Evolutionary conservation across 495 filamentous ascomycete genomes (phyloP), one percentile per base, ranked within the genome.

Genomic region (Aspergillus heteromorphus): DNA sequence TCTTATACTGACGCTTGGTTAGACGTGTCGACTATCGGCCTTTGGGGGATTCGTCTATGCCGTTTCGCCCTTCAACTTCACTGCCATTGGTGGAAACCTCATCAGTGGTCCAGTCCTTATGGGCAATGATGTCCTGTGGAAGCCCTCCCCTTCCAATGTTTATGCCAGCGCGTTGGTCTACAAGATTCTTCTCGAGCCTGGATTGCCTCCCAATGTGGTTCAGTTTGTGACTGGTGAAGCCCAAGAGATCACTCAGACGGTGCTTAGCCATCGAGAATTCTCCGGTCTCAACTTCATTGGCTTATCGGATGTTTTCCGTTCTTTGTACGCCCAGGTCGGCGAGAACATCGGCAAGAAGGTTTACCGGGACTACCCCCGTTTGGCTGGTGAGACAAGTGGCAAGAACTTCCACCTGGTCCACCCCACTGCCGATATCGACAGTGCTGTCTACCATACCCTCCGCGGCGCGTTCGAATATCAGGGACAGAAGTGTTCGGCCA

Each of bases 331-430:
- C 23, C 73, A 81, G 57, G 89, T 92, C 59, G 85, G 87, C 1
- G 70, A 77, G 36, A 86, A 85, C 18, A 78, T 90, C 20, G 83
- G 80, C 4, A 82, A 86, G 57, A 84, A 81, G 43, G 76, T 73
- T 17, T 95, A 91, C 65, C 74, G 78, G 51, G 79, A 83, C 41
- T 95, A 90, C 71, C 89, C 89, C 13, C 82, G 89, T 55, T 83
- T 93, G 29, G 87, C 92, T 14, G 89, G 85, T 51, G 89, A 95
- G 76, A 93, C 90, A 2, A 87, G 88, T 53, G 90, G 90, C 56
- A 95, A 95, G 82, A 95, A 95, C 72, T 95, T 91, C 77, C 90
- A 92, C 72, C 74, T 95, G 36, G 67, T 95, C 41, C 89, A 95
- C 65, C 55, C 74, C 6, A 84, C 81, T 4, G 89, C 90, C 31